Conservation (phyloP, 2,329 filamentous ascomycete genomes). For the Thelonectria discophora region DNA sequence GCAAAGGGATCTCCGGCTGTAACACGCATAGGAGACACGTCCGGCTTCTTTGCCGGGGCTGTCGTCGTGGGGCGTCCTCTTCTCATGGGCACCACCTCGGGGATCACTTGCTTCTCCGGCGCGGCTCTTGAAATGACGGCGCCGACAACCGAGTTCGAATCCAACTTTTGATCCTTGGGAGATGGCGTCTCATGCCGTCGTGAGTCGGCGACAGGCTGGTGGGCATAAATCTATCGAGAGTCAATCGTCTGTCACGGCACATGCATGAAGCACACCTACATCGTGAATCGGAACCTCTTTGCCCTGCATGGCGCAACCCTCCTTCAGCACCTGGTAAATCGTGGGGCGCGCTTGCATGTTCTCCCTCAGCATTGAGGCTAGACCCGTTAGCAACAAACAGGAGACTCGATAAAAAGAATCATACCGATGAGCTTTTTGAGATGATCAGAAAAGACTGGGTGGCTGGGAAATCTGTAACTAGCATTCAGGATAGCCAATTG, state of each 20-base stretch:
- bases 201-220: slow-evolving; percentile 70
- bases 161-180: slow-evolving; percentile 59
- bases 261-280: slow-evolving; percentile 61
- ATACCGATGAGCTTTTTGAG: slow-evolving; percentile 89
- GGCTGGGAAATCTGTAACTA: slow-evolving; percentile 88
- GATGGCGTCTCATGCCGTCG: slow-evolving; percentile 61
- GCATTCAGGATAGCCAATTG: slow-evolving; percentile 98
- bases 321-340: slow-evolving; percentile 90
- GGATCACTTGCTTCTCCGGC: slow-evolving; percentile 76
- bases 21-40: slow-evolving; percentile 71
- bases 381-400: slow-evolving; percentile 32
- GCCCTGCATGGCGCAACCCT: slow-evolving; percentile 89
- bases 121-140: slow-evolving; percentile 82
- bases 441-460: slow-evolving; percentile 88
- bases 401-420: slow-evolving; percentile 8
- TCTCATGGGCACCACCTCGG: slow-evolving; percentile 93
- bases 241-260: slow-evolving; percentile 13
- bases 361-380: slow-evolving; percentile 90
- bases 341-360: slow-evolving; percentile 82
- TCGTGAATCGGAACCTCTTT: slow-evolving; percentile 88
- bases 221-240: slow-evolving; percentile 71
- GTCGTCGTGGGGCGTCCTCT: slow-evolving; percentile 72
- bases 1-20: slow-evolving; percentile 86
- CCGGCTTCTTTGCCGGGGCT: slow-evolving; percentile 51
- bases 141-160: slow-evolving; percentile 72